Evolutionary conservation across 768 basidiomycete genomes (phyloP), one percentile per base, ranked within the genome.

Genomic region (Boletales sp.): DNA sequence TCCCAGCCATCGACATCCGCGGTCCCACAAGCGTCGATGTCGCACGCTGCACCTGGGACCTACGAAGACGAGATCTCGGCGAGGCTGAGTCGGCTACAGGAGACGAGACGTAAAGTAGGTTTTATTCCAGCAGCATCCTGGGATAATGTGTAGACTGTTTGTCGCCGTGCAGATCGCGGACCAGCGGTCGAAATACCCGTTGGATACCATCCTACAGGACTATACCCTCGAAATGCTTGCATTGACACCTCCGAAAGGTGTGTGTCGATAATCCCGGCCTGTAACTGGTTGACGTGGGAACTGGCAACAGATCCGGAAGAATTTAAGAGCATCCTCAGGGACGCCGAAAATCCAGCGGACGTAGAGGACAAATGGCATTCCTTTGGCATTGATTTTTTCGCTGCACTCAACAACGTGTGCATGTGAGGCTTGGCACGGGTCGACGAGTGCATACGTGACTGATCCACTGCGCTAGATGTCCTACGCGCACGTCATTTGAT

Each of bases 141-240:
- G 21, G 8, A 40, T 32, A 11, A 32, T 2, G 18, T 25, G 17
- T 41, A 8, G 17, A 46, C 13, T 15, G n/a, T 40, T 5, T 28
- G 9, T 53, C 40, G n/a, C 9, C n/a, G 44, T 35, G 18, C 17
- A 66, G 65, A 17, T 67, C 33, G 49, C 60, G 21, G 45, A 50
- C 2, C 41, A 19, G 38, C 52, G 45, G 13, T 5, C 35, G 5
- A 46, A 36, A 31, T 25, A 34, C 39, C 32, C 46, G 5, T 36
- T 49, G 18, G 56, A 58, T 0, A 18, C 43, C n/a, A 34, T 68
- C 31, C 44, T 66, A 11, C 53, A 57, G 38, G 64, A 63, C 8
- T 56, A 65, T 25, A 59, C 61, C 15, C 63, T 66, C 6, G 54
- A 66, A 25, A 10, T 55, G 17, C 35, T 66, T 46, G 63, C 61